A percentile compares a stretch with the other conserved stretches of the same genome.
Conservation (phyloP, 1,139 yeast genomes). For the Taphrina sp. region DNA sequence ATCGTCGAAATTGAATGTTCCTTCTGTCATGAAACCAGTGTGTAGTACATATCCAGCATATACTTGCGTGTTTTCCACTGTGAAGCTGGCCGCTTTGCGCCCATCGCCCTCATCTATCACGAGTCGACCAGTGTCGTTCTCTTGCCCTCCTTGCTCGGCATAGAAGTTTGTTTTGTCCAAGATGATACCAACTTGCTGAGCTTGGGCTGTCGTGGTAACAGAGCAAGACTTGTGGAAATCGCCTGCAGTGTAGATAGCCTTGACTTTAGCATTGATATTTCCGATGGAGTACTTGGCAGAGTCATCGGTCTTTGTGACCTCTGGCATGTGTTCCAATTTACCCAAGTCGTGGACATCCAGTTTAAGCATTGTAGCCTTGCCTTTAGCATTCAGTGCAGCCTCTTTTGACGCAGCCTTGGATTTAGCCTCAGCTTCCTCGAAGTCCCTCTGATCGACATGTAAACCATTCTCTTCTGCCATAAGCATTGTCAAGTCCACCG, state of each 20-base stretch:
- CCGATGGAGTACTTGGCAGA: slow-evolving; percentile 54
- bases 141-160: slow-evolving; percentile 99
- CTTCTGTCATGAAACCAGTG: slow-evolving; percentile 82
- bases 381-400: slow-evolving; percentile 77
- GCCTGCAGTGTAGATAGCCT: slow-evolving; percentile 60
- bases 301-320: slow-evolving; percentile 80
- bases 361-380: slow-evolving; percentile 63
- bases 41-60: slow-evolving; percentile 95
- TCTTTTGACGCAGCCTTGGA: slow-evolving; percentile 59
- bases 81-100: slow-evolving; percentile 62
- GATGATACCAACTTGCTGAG: slow-evolving; percentile 70
- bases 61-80: slow-evolving; percentile 83
- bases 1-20: slow-evolving; percentile 64
- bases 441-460: slow-evolving; percentile 84
- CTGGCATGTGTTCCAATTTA: slow-evolving; percentile 44
- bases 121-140: slow-evolving; percentile 87
- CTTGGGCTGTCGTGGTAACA: slow-evolving; percentile 47
- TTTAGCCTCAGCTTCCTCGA: slow-evolving; percentile 82
- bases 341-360: slow-evolving; percentile 88
- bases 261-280: slow-evolving; percentile 48
- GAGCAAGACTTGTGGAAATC: slow-evolving; percentile 58
- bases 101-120: slow-evolving; percentile 66
- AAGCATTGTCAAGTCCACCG: slow-evolving; percentile 92
- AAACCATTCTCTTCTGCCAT: slow-evolving; percentile 99
- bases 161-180: slow-evolving; percentile 90